Evolutionary conservation across 306 rosid species (phyloP).

Genomic region (Delonix regia): DNA sequence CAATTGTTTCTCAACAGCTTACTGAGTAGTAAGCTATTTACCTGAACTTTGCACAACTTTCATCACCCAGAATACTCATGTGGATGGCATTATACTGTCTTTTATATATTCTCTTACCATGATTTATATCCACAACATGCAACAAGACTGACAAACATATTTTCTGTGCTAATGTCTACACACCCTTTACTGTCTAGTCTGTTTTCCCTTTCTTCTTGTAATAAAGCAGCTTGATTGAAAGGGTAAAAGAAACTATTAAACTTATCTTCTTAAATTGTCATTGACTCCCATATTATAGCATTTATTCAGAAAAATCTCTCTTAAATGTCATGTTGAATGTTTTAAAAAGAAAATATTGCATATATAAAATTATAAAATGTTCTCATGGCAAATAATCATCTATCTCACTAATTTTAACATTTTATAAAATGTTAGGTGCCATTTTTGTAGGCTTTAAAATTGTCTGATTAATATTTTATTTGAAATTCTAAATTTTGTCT

Average conservation of each 20-base stretch:
- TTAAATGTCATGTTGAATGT: background rate
- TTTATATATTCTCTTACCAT: background rate
- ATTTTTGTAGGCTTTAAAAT: background rate
- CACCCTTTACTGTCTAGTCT: background rate
- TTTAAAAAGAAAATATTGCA: background rate
- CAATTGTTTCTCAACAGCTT: background rate
- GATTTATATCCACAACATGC: background rate
- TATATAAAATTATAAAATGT: background rate
- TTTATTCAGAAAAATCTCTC: background rate
- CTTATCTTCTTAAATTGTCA: background rate
- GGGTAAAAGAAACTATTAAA: background rate
- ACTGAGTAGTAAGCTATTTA: background rate
- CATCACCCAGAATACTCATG: background rate
- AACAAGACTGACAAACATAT: background rate
- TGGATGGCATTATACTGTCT: background rate
- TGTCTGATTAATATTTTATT: background rate
- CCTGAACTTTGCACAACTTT: background rate
- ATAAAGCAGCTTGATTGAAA: background rate
- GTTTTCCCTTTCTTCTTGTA: background rate
- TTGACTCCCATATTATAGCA: background rate
- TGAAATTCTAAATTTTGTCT: no score
- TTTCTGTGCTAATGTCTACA: background rate
- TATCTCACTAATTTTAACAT: background rate
- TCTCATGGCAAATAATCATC: background rate
- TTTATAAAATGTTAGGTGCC: background rate